Evolutionary conservation across 495 filamentous ascomycete genomes (phyloP), one percentile per base, ranked within the genome.

Genomic region (Trichoderma gamsii): DNA sequence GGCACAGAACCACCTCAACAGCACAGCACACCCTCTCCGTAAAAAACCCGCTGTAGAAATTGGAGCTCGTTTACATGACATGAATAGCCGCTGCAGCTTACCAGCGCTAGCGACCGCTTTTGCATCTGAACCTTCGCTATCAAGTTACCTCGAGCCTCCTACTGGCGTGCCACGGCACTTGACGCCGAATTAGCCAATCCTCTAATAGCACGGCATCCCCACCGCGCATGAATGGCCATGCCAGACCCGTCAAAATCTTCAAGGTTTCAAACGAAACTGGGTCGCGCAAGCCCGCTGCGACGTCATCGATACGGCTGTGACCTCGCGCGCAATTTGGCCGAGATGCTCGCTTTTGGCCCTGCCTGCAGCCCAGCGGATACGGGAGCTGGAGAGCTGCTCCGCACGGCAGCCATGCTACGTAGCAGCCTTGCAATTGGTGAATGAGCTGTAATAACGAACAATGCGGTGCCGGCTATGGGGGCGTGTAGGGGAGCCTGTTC

Each of bases 291-390:
- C 44, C 44, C 44, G 44, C n/a, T 61, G 56, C 56, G 56, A 61
- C 56, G 56, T 61, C 56, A 61, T 61, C 56, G 56, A 21, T 61
- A 61, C 56, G 23, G 56, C 56, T 61, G 56, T 32, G 27, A 61
- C 25, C 56, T 32, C 56, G 1, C 5, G 15, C 1, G 56, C 56
- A 61, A 32, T 61, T 61, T 61, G 56, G 56, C 56, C 56, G 56
- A 61, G 27, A 32, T 29, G 23, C 27, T 61, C 9, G 56, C 56
- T 32, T 61, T 61, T 23, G 56, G 9, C 56, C 6, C 5, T 61
- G 51, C 12, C 23, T 61, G 56, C 25, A 61, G 23, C 23, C 56
- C 27, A 25, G 56, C 56, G 56, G 56, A 61, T 61, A 61, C 56
- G 56, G 56, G 56, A 32, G 23, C 27, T 27, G 51, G 51, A 56